Evolutionary conservation across 192 early-diverging fungal species (phyloP), one percentile per base, ranked within the genome.

Genomic region (Gonapodya prolifera): DNA sequence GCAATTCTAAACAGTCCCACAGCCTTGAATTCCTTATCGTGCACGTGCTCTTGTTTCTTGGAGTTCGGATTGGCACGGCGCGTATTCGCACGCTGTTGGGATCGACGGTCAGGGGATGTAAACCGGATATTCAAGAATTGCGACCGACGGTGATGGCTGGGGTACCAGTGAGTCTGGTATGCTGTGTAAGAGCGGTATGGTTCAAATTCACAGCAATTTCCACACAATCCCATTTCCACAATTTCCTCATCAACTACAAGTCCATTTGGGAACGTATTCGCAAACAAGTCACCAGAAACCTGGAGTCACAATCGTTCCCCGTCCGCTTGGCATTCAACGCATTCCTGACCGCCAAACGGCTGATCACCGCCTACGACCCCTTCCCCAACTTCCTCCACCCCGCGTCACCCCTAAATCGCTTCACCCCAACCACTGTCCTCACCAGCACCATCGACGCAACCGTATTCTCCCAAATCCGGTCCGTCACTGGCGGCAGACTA

Each of bases 231-330:
- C n/a, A n/a, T 61, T 61, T 61, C 45, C 45, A n/a, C n/a, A n/a
- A n/a, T n/a, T n/a, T n/a, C n/a, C n/a, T n/a, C n/a, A n/a, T n/a
- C n/a, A n/a, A n/a, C n/a, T n/a, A n/a, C n/a, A n/a, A n/a, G n/a
- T n/a, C 91, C 76, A 92, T 94, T n/a, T 94, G 93, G 93, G 91
- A 93, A 78, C 84, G 90, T 1, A 95, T 98, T 77, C 89, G 94
- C 30, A 95, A 96, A 78, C 91, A 89, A 69, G 89, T 97, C 91
- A 78, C 82, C 85, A 34, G 93, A 94, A 77, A 76, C 94, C 70
- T 80, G 79, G 36, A 81, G 80, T 17, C 78, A 82, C 1, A n/a
- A n/a, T 83, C 85, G 0, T 86, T 90, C 70, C 75, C 83, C 2
- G 80, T 81, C n/a, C 92, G 90, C 71, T 84, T 79, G 75, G 79